Base-by-base conservation (phyloP, 176 grass and related monocot species). In the Pharus latifolius region DNA sequence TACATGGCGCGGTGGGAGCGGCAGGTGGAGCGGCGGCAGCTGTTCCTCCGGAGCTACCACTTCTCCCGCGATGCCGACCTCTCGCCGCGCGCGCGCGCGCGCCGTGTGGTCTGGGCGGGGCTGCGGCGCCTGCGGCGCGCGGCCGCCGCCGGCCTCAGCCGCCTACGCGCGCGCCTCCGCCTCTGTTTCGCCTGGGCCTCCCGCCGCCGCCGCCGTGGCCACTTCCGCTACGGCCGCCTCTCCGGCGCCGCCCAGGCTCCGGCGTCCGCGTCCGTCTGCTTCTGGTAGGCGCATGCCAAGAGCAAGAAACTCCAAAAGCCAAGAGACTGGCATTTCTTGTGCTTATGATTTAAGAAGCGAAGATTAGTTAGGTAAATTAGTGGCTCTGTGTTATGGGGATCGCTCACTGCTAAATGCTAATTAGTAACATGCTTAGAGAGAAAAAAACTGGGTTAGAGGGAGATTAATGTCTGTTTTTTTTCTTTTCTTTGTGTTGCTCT, bases 1-100 rank as follows among this genome's bases (percentile, higher is more conserved):
- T 73, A 92, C 78, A 85, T 97, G 88, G 83, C 80, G 41, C 72
- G 54, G 68, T 94, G 84, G 90, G 90, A 88, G 84, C 63, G 63
- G 8, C 89, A 90, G 32, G 64, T 85, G 74, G 94, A 93, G 87
- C 84, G 87, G 7, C 84, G 95, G 2, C 90, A 91, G 82, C 82
- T 99, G 10, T 99, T 91, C 78, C 81, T 99, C 15, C 90, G 91
- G 27, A 93, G 90, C 72, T 99, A 99, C 82, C 95, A 86, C 76
- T 99, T 99, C 84, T 94, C 87, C 64, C 70, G 87, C 44, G 56
- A 91, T 70, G 45, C 73, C 72, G 52, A 60, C 35, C 20, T 53
- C 49, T 19, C 75, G 17, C 34, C 86, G 32, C 63, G 83, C 4
- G 63, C 76, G 50, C 84, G 83, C 41, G 83, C 80, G 20, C 72